A percentile compares a stretch with the other conserved stretches of the same genome.
Conservation (phyloP, 495 filamentous ascomycete species). For the Tuber indicum region DNA sequence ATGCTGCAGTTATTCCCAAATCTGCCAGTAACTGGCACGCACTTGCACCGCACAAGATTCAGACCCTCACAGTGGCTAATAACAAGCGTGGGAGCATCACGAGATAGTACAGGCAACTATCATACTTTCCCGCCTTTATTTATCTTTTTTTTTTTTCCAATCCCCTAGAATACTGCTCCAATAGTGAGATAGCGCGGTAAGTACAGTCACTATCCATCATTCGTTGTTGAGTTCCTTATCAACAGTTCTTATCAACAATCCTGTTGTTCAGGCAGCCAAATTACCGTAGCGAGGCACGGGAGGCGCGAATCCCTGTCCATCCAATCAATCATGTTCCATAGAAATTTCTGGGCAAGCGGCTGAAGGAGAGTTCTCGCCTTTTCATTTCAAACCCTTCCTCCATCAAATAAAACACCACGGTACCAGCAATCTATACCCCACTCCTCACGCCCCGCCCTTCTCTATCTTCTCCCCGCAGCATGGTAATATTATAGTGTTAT, state of each 20-base stretch:
- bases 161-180: not conserved
- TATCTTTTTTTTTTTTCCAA: not conserved
- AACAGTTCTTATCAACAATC: not conserved
- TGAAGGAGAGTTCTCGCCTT: not conserved
- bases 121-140: too few species aligned
- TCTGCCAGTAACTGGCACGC: not conserved
- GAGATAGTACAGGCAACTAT: not conserved
- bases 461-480: not conserved
- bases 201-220: not conserved
- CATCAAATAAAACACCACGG: not conserved
- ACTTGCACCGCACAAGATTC: not conserved
- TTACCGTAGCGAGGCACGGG: not conserved
- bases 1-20: too few species aligned
- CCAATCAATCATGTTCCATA: not conserved
- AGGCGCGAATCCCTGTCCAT: not conserved
- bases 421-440: not conserved
- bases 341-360: not conserved
- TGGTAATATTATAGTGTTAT: not conserved
- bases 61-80: not conserved
- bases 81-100: not conserved
- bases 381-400: not conserved
- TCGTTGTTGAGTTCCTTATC: not conserved
- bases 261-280: not conserved
- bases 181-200: not conserved
- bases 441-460: not conserved